phyloP scores from a whole-genome alignment of 2,329 filamentous ascomycete genomes.

The Pseudocercospora fijiensis region DNA sequence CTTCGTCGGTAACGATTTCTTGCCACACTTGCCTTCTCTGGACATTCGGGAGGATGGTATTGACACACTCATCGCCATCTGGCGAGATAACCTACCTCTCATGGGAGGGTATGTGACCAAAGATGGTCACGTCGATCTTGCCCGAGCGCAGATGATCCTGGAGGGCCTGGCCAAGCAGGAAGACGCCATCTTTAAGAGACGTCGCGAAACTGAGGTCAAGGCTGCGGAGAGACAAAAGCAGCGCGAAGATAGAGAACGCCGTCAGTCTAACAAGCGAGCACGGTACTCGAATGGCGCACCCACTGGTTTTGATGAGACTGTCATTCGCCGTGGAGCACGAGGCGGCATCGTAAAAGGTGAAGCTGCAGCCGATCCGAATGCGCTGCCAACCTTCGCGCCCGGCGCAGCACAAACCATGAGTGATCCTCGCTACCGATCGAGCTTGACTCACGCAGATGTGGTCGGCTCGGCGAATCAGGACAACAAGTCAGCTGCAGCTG shows the following conservation, averaged over 20 bases:
- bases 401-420: conserved; percentile 54
- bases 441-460: conserved; percentile 63
- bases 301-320: conserved; percentile 36
- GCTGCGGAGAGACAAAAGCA: conserved; percentile 77
- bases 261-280: conserved; percentile 44
- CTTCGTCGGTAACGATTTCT: conserved; percentile 97
- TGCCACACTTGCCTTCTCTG: conserved; percentile 93
- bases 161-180: conserved; percentile 88
- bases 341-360: conserved; percentile 37
- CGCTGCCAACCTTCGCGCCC: conserved; percentile 59
- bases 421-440: conserved; percentile 53
- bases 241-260: conserved; percentile 66
- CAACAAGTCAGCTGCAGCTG: conserved; percentile 92
- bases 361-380: conserved; percentile 40
- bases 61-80: conserved; percentile 92
- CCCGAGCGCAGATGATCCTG: conserved; percentile 82
- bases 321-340: conserved; percentile 36
- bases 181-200: conserved; percentile 84
- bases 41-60: conserved; percentile 98
- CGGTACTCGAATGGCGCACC: conserved; percentile 34
- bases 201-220: conserved; percentile 82
- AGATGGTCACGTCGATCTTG: conserved; percentile 86
- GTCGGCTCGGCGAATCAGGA: conserved; percentile 66
- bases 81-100: conserved; percentile 83
- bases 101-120: conserved; percentile 98